These are phyloP conservation scores for Cladosporium austrohemisphaericum DNA, from an alignment of 2,329 filamentous ascomycete genomes.

Conservation along the genomic window DNA sequence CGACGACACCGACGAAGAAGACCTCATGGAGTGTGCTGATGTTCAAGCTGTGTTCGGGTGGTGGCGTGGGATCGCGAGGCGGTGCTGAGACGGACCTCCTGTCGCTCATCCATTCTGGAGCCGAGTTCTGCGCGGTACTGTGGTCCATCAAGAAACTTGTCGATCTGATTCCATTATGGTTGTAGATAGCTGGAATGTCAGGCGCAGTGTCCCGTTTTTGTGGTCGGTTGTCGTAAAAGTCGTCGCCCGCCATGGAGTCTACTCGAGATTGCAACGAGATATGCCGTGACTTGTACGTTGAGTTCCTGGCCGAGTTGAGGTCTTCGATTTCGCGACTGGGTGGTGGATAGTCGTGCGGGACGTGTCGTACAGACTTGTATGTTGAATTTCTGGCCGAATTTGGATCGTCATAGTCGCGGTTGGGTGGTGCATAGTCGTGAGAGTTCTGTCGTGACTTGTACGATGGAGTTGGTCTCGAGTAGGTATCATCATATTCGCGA, in stretches of 20 bases:
- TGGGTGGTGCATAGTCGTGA: constrained; percentile 18
- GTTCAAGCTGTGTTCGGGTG: constrained; percentile 13
- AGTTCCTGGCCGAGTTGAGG: constrained; percentile 17
- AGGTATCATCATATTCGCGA: constrained; percentile 15
- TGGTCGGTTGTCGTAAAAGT: constrained; percentile 20
- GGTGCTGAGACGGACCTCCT: not conserved
- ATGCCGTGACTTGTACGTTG: constrained; percentile 31
- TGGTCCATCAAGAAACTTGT: constrained; percentile 24
- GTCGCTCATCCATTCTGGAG: constrained; percentile 21
- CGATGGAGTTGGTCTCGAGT: constrained; percentile 19
- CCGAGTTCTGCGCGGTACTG: constrained; percentile 14
- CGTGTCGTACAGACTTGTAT: constrained; percentile 31
- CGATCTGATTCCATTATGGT: constrained; percentile 20
- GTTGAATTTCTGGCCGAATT: constrained; percentile 19
- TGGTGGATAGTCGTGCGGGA: constrained; percentile 20
- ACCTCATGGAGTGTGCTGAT: constrained; percentile 24
- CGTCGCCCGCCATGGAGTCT: constrained; percentile 25
- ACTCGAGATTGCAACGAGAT: constrained; percentile 31
- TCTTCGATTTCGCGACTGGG: constrained; percentile 17
- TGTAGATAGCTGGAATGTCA: constrained; percentile 27
- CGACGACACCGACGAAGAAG: constrained; percentile 25
- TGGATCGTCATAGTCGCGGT: constrained; percentile 16
- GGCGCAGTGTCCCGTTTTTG: constrained; percentile 18
- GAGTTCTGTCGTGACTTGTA: constrained; percentile 31
- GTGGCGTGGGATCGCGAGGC: constrained; percentile 11